phyloP scores from a whole-genome alignment of 2,329 filamentous ascomycete genomes.

The Myriosclerotinia duriaeana region DNA sequence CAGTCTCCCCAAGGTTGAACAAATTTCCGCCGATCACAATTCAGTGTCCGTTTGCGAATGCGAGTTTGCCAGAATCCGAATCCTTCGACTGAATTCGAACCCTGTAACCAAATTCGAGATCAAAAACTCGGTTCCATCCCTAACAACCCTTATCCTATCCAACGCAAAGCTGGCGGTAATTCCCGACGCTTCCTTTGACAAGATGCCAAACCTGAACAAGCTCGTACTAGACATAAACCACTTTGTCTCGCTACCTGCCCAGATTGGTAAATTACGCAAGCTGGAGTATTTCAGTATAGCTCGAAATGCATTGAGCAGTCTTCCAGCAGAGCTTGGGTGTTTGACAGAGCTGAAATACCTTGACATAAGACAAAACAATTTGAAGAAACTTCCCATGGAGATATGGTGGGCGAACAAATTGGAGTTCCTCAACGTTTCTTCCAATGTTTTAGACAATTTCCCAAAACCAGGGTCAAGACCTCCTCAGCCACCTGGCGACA shows the following conservation, averaged over 20 bases:
- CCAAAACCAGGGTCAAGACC: slow-evolving; percentile 78
- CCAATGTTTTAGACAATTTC: slow-evolving; percentile 87
- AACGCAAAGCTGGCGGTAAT: slow-evolving; percentile 89
- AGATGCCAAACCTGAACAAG: slow-evolving; percentile 82
- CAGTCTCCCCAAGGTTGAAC: slow-evolving; percentile 80
- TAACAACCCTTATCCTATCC: slow-evolving; percentile 85
- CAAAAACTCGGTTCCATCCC: slow-evolving; percentile 69
- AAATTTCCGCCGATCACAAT: slow-evolving; percentile 89
- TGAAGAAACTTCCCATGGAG: slow-evolving; percentile 83
- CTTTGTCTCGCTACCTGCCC: slow-evolving; percentile 82
- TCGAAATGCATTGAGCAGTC: slow-evolving; percentile 79
- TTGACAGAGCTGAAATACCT: slow-evolving; percentile 80
- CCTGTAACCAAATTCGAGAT: slow-evolving; percentile 94
- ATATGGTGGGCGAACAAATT: slow-evolving; percentile 94
- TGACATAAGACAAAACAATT: slow-evolving; percentile 90
- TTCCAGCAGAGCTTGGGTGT: slow-evolving; percentile 86
- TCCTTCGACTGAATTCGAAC: slow-evolving; percentile 88
- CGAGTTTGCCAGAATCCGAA: slow-evolving; percentile 79
- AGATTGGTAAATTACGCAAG: slow-evolving; percentile 78
- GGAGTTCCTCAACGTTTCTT: slow-evolving; percentile 91
- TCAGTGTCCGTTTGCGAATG: slow-evolving; percentile 86
- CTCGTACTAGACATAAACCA: slow-evolving; percentile 93
- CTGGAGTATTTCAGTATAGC: slow-evolving; percentile 86
- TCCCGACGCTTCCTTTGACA: slow-evolving; percentile 80
- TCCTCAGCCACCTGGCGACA: slow-evolving; percentile 59